phyloP scores from a whole-genome alignment of 768 basidiomycete genomes.

The Lactarius indigo region DNA sequence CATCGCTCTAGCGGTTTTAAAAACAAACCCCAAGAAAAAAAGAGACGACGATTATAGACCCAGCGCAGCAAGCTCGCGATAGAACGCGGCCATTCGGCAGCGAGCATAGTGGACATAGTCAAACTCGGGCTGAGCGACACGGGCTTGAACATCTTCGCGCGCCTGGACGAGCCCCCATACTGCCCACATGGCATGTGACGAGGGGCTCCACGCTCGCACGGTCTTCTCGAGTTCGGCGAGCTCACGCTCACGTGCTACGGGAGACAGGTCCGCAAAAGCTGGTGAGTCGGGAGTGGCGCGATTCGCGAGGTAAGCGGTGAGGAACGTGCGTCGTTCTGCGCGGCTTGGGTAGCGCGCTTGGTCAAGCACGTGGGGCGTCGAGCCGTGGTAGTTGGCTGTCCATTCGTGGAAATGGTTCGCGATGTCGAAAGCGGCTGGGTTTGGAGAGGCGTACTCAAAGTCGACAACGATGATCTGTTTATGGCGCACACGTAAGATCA shows the following conservation, averaged over 20 bases:
- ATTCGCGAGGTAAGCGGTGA: constrained; percentile 73
- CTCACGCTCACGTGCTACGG: constrained; percentile 38
- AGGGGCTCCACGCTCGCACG: constrained; percentile 85
- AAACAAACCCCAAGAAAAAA: neutral
- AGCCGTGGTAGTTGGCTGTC: constrained; percentile 84
- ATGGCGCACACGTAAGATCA: constrained; percentile 19
- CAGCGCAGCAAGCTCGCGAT: constrained; percentile 49
- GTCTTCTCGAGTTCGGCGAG: constrained; percentile 67
- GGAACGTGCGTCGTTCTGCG: constrained; percentile 78
- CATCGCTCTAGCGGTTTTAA: neutral
- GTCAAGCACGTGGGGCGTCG: constrained; percentile 64
- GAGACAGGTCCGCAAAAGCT: constrained; percentile 22
- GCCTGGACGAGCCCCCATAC: constrained; percentile 95
- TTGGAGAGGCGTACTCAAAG: constrained; percentile 94
- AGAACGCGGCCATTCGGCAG: constrained; percentile 63
- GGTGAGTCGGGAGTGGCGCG: constrained; percentile 31
- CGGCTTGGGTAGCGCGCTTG: constrained; percentile 64
- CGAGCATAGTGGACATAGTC: constrained; percentile 84
- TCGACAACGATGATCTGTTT: constrained; percentile 89
- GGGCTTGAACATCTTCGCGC: constrained; percentile 62
- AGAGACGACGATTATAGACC: constrained; percentile 30
- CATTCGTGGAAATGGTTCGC: constrained; percentile 98
- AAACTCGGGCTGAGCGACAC: constrained; percentile 68
- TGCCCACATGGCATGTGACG: constrained; percentile 89
- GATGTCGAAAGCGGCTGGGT: constrained; percentile 92